Evolutionary conservation across 108 stramenopile species (phyloP).

Genomic region (Skeletonema menzelii): DNA sequence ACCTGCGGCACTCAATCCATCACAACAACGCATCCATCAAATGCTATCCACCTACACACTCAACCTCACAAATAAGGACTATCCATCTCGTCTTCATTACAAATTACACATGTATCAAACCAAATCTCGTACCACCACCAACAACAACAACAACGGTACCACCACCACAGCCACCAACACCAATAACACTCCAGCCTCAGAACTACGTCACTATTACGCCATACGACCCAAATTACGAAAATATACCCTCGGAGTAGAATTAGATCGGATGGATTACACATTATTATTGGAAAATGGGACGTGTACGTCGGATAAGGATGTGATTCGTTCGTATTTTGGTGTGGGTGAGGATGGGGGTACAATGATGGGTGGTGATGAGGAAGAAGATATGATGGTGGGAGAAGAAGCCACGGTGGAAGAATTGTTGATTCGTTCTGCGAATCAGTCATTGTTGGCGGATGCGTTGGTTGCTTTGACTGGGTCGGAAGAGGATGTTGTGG

Average conservation of each 20-base stretch:
- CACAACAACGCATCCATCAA: too few species aligned
- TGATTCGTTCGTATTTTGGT: constrained; percentile 38
- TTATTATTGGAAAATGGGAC: constrained; percentile 49
- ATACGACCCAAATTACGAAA: constrained; percentile 62
- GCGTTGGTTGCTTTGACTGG: constrained; percentile 61
- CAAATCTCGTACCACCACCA: neutral
- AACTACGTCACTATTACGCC: constrained; percentile 64
- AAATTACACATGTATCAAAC: constrained; percentile 3
- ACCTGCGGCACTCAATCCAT: too few species aligned
- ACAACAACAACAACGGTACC: constrained; percentile 16
- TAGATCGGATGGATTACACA: constrained; percentile 75
- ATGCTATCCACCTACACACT: too few species aligned
- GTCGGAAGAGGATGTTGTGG: constrained; percentile 20
- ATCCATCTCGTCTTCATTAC: constrained; percentile 54
- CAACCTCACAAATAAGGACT: neutral
- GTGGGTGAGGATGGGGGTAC: constrained; percentile 10
- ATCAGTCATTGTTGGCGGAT: constrained; percentile 85
- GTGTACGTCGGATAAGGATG: constrained; percentile 21
- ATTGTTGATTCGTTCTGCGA: constrained; percentile 64
- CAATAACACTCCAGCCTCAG: constrained; percentile 48
- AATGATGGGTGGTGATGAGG: neutral
- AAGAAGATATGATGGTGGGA: neutral
- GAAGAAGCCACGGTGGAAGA: constrained; percentile 20
- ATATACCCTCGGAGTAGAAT: constrained; percentile 79
- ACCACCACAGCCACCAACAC: neutral